Base-by-base conservation (phyloP, 257 asterid genomes). In the Petunia axillaris region DNA sequence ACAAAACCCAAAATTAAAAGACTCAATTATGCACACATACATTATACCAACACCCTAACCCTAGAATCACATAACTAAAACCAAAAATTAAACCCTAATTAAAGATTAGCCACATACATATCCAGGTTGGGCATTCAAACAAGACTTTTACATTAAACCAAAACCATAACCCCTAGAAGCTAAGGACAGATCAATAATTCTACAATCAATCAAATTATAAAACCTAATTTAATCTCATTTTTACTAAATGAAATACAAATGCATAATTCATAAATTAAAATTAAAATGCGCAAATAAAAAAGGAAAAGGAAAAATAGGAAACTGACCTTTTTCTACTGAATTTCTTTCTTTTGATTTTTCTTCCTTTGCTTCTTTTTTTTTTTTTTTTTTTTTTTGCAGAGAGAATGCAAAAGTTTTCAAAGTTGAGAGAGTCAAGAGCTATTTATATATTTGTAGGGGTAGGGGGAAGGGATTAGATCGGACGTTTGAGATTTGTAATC, bases 401-500 rank as follows among this genome's bases (percentile, higher is more conserved):
- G 81, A 75, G 15, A 59, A 75, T 60, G 81, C 41, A 15, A 82
- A 85, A 81, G 64, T 63, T 53, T 25, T 36, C 6, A 1, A 43
- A 1, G 0, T 0, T 0, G 0, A 0, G 4, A 46, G 59, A 84
- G 80, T 58, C 39, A 64, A 41, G 39, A 82, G 9, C 1, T 82
- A 90, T 88, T 71, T 91, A 89, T 89, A 84, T 86, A 39, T 4
- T 75, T 10, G 35, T 77, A 38, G 76, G 35, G 58, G 79, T 64
- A 58, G 74, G 38, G 74, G 38, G 62, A 68, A 64, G 16, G 66
- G 78, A 77, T 37, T 1, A 13, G 79, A 85, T 82, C 90, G 39
- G 81, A 93, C 93, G 97, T 96, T 76, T 76, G 71, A 63, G 64
- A 90, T 78, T 85, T 2, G 13, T 6, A 3, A 79, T 85, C 82